phyloP scores from a whole-genome alignment of 1,139 yeast species.

The Hemisphaericaspora xylofermentans region DNA sequence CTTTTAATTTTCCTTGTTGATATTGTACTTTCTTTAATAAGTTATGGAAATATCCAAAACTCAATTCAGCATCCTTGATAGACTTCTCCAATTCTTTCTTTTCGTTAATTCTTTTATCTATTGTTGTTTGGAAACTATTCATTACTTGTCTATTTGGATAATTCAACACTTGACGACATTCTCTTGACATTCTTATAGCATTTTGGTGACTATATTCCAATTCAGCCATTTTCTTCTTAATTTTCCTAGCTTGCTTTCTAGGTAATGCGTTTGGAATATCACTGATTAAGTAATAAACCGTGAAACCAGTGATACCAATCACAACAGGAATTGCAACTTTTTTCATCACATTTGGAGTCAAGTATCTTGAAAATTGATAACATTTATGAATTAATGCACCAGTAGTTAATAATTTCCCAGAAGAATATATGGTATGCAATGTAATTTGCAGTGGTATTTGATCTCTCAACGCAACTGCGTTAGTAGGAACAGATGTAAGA shows the following conservation, averaged over 20 bases:
- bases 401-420: slow-evolving; percentile 44
- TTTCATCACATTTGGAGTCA: slow-evolving; percentile 32
- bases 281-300: slow-evolving; percentile 63
- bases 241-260: slow-evolving; percentile 72
- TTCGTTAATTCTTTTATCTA: slow-evolving; percentile 63
- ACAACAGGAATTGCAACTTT: slow-evolving; percentile 46
- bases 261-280: slow-evolving; percentile 93
- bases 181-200: slow-evolving; percentile 75
- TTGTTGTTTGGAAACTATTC: slow-evolving; percentile 66
- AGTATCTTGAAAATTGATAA: slow-evolving; percentile 26
- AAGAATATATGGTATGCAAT: slow-evolving; percentile 43
- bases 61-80: slow-evolving; percentile 58
- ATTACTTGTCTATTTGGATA: slow-evolving; percentile 85
- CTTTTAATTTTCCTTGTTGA: slow-evolving; percentile 47
- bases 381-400: slow-evolving; percentile 40
- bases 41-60: slow-evolving; percentile 59
- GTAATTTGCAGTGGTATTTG: slow-evolving; percentile 42
- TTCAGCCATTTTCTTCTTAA: slow-evolving; percentile 58
- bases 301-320: slow-evolving; percentile 54
- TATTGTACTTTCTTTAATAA: slow-evolving; percentile 48
- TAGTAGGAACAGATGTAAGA: slow-evolving; percentile 33
- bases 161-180: slow-evolving; percentile 76
- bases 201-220: slow-evolving; percentile 78
- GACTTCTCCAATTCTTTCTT: slow-evolving; percentile 55
- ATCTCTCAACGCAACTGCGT: slow-evolving; percentile 32